Evolutionary conservation across 2,329 filamentous ascomycete genomes (phyloP).

Genomic region (Akanthomyces uredinophilus): DNA sequence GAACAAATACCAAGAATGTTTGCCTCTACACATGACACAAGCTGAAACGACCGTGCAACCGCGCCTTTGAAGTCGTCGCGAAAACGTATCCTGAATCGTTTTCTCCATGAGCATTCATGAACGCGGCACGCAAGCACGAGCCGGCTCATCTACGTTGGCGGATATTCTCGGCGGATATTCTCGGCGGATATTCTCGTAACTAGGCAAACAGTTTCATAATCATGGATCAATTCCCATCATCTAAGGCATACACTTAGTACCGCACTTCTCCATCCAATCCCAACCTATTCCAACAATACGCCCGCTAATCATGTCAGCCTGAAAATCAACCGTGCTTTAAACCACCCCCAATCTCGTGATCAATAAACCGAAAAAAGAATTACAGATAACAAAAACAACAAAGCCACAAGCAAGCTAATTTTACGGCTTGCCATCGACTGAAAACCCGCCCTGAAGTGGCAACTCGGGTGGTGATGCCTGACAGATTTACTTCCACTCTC

Average conservation of each 20-base stretch:
- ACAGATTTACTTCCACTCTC: background rate
- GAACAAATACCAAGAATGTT: background rate
- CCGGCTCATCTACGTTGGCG: background rate
- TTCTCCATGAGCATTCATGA: background rate
- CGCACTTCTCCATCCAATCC: no score
- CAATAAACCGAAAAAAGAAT: background rate
- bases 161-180: background rate
- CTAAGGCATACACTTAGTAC: background rate
- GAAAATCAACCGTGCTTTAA: background rate
- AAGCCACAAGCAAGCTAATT: background rate
- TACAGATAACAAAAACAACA: background rate
- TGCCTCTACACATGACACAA: background rate
- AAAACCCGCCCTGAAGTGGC: background rate
- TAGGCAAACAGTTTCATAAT: background rate
- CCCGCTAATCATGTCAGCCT: slow-evolving; percentile 11
- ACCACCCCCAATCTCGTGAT: background rate
- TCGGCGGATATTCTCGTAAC: background rate
- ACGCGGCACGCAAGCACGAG: background rate
- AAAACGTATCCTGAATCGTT: background rate
- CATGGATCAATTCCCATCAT: background rate
- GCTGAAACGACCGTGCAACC: background rate
- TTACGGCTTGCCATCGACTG: background rate
- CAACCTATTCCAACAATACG: background rate
- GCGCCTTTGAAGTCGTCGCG: no score
- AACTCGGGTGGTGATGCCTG: background rate